Conservation (phyloP, 2,329 filamentous ascomycete species). For the Bisporella sp. region DNA sequence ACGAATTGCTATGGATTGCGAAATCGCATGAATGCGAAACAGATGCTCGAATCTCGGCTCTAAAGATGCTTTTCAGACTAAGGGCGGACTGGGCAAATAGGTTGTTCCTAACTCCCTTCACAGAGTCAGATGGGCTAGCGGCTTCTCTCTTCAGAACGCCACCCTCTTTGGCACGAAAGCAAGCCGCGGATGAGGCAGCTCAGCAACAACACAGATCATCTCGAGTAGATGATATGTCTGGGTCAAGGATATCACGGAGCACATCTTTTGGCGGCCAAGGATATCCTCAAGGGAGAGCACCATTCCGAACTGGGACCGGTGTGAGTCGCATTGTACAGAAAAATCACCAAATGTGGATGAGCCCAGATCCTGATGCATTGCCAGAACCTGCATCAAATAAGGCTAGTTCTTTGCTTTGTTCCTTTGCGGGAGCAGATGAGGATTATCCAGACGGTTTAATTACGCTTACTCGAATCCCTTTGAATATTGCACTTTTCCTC, state of each 20-base stretch:
- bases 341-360: conserved; percentile 50
- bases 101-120: conserved; percentile 62
- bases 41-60: conserved; percentile 64
- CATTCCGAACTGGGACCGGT: conserved; percentile 23
- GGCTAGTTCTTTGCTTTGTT: conserved; percentile 25
- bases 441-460: not conserved
- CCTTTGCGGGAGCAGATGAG: conserved; percentile 11
- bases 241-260: conserved; percentile 24
- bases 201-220: conserved; percentile 27
- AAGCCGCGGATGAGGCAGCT: conserved; percentile 33
- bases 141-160: conserved; percentile 60
- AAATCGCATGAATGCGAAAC: conserved; percentile 52
- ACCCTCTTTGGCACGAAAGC: conserved; percentile 39
- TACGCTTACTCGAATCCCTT: conserved; percentile 4
- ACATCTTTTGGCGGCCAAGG: conserved; percentile 23
- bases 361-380: conserved; percentile 49
- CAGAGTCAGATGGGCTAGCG: conserved; percentile 69
- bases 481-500: conserved; percentile 50
- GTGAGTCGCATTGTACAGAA: conserved; percentile 23
- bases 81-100: conserved; percentile 75
- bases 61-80: conserved; percentile 75
- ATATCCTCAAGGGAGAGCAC: conserved; percentile 29
- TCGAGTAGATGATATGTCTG: conserved; percentile 29
- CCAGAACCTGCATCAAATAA: conserved; percentile 35
- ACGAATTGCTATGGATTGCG: conserved; percentile 57